Base-by-base conservation (phyloP, 2,329 filamentous ascomycete genomes). In the Talaromyces funiculosus region DNA sequence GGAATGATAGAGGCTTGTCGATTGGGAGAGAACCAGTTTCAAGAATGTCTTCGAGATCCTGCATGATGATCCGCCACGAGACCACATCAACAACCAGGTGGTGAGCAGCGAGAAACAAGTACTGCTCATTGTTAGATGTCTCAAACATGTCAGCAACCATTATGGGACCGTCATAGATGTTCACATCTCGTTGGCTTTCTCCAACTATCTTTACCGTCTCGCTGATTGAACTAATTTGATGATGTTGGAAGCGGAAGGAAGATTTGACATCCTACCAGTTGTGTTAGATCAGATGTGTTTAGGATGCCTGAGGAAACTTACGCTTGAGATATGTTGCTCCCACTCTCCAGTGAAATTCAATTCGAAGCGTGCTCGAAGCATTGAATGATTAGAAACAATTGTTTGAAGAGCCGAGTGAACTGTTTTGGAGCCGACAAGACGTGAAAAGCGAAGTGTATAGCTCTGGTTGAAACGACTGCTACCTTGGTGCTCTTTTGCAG, bases 91-190 rank as follows among this genome's bases (percentile, higher is more conserved):
- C 63, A 29, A 67, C 68, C 8, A 71, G 51, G 54, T 72, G 69
- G 58, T 70, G 68, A 40, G 67, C 69, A 3, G 67, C 67, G 9
- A 71, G 57, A 61, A 71, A 71, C n/a, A 72, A 62, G 8, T 43
- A 62, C 43, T 62, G 61, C 22, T 62, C 54, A 26, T 62, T 53
- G 18, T 10, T 24, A 18, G 24, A 64, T 4, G 73, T 63, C 26
- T 75, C 70, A 59, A 78, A 74, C 1, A 78, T 61, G 57, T 78
- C 74, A 10, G 73, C 70, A 1, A 72, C 72, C 16, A 79, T 72
- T 1, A 76, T 69, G 1, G 77, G 69, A 0, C 69, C 70, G 49
- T 71, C 65, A 4, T 72, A 55, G 20, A 72, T 70, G 49, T 74
- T 67, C 16, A 62, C 43, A 2, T 57, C 53, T 51, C 37, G 47